phyloP scores from a whole-genome alignment of 805 yeast species.

The Ogataea nonfermentans region DNA sequence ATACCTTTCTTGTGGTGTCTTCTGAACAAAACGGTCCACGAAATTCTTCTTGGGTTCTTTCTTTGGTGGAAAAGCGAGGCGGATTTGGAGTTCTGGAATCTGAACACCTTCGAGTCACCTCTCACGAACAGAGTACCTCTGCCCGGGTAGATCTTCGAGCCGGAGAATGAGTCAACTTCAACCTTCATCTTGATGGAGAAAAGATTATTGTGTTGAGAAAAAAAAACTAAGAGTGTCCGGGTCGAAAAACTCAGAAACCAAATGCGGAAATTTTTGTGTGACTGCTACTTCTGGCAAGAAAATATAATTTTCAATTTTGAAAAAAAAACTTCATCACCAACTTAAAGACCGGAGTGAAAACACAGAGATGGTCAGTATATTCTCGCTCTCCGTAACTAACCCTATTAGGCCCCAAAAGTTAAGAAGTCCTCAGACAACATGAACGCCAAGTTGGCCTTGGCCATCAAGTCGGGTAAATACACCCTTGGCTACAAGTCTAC shows the following conservation, averaged over 20 bases:
- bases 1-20: constrained; percentile 99
- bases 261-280: constrained; percentile 4
- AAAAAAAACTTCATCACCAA: constrained; percentile 5
- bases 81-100: constrained; percentile 97
- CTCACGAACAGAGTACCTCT: constrained; percentile 99
- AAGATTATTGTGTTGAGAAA: constrained; percentile 12
- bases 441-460: constrained; percentile 97
- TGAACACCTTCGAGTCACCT: constrained; percentile 99
- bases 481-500: constrained; percentile 99
- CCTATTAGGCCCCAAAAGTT: constrained; percentile 84
- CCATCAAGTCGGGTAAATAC: constrained; percentile 99
- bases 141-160: constrained; percentile 99
- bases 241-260: constrained; percentile 7
- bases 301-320: neutral
- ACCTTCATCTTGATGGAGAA: constrained; percentile 75
- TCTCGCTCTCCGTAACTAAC: constrained; percentile 50
- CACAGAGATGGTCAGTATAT: constrained; percentile 98
- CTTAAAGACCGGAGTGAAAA: constrained; percentile 90
- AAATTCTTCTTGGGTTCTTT: constrained; percentile 99
- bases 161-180: constrained; percentile 99
- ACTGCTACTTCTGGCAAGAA: too few species aligned
- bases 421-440: constrained; percentile 89
- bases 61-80: constrained; percentile 98
- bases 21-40: constrained; percentile 99
- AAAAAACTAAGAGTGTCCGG: constrained; percentile 8